These are phyloP conservation scores for Sordariomycetes sp. DNA, from an alignment of 2,329 filamentous ascomycete genomes.

Conservation along the genomic window DNA sequence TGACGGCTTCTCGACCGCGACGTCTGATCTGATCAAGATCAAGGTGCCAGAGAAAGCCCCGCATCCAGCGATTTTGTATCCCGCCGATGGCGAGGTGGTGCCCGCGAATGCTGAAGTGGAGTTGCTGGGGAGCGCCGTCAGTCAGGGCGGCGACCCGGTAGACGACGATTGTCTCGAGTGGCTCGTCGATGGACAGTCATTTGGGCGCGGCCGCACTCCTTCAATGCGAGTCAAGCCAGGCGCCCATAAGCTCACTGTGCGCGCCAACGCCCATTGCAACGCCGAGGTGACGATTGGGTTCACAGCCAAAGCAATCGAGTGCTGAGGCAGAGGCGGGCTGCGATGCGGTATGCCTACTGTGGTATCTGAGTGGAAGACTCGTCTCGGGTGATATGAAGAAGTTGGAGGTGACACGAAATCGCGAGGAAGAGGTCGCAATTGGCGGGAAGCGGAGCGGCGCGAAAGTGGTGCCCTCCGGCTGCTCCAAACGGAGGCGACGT, in stretches of 20 bases:
- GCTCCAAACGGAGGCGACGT: too few species aligned
- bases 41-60: not conserved
- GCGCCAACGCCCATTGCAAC: not conserved
- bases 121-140: not conserved
- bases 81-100: not conserved
- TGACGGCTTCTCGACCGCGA: not conserved
- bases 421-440: too few species aligned
- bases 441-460: too few species aligned
- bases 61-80: slow-evolving; percentile 1
- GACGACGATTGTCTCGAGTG: slow-evolving; percentile 1
- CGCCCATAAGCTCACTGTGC: not conserved
- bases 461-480: too few species aligned
- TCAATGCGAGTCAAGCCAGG: not conserved
- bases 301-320: not conserved
- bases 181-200: not conserved
- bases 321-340: too few species aligned
- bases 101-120: not conserved
- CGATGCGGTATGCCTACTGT: too few species aligned
- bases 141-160: not conserved
- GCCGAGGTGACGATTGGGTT: slow-evolving; percentile 1
- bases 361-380: too few species aligned
- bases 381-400: too few species aligned
- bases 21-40: not conserved
- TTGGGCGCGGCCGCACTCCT: not conserved
- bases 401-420: too few species aligned